phyloP scores from a whole-genome alignment of 1,139 yeast genomes.

The Taiozyma sp. region DNA sequence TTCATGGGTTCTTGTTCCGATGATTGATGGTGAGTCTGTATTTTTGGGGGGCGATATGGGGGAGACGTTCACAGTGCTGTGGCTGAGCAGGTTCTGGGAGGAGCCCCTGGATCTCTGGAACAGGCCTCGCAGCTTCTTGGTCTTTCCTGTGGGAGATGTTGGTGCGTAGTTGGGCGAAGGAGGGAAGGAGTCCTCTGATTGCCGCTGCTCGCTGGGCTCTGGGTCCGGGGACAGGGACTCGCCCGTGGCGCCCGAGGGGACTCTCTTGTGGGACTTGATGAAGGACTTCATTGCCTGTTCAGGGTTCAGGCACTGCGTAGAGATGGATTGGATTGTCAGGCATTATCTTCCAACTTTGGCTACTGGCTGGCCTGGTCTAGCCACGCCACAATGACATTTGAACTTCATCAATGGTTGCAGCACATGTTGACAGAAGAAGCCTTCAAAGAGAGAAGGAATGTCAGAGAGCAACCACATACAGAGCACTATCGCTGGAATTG shows the following conservation, averaged over 20 bases:
- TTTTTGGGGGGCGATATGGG: constrained; percentile 17
- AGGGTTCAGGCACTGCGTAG: not conserved
- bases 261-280: not conserved
- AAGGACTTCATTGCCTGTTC: not conserved
- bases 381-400: not conserved
- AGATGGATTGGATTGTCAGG: too few species aligned
- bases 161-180: constrained; percentile 5
- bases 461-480: not conserved
- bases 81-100: constrained; percentile 19
- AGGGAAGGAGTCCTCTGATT: not conserved
- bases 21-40: constrained; percentile 28
- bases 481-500: not conserved
- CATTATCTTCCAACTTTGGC: too few species aligned
- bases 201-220: not conserved
- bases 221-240: not conserved
- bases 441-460: not conserved
- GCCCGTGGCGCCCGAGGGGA: not conserved
- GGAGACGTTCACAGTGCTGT: constrained; percentile 11
- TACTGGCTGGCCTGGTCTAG: not conserved
- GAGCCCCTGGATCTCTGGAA: constrained; percentile 18
- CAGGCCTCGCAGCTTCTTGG: constrained; percentile 19
- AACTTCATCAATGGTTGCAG: too few species aligned
- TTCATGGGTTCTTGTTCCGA: constrained; percentile 34
- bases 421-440: too few species aligned
- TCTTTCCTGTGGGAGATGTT: constrained; percentile 10